A percentile compares a stretch with the other conserved stretches of the same genome.
phyloP scores from a whole-genome alignment of 768 basidiomycete genomes.

The Hericium coralloides region DNA sequence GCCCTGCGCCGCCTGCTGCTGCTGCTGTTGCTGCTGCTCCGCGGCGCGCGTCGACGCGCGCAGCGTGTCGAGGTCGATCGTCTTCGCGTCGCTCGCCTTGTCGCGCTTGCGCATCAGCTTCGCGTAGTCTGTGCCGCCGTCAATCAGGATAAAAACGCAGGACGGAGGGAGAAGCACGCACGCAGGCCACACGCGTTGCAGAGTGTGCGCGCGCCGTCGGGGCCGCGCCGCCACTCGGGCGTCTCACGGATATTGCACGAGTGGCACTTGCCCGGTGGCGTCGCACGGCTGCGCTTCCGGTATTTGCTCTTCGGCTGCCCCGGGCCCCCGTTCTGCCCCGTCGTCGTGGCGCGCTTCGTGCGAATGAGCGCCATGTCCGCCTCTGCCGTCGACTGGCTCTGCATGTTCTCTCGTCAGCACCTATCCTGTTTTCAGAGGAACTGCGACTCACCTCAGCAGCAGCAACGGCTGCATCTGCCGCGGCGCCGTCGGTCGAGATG shows the following conservation, averaged over 20 bases:
- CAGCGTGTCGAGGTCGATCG: conserved; percentile 68
- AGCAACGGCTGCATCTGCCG: conserved; percentile 8
- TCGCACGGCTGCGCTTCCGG: conserved; percentile 76
- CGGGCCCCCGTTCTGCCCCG: conserved; percentile 35
- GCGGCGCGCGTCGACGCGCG: conserved; percentile 39
- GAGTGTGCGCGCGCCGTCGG: conserved; percentile 74
- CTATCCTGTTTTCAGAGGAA: background rate
- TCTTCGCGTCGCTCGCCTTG: conserved; percentile 45
- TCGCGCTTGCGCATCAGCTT: conserved; percentile 76
- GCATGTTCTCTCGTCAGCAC: conserved; percentile 16
- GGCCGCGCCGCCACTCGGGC: conserved; percentile 82
- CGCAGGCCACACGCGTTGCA: conserved; percentile 84
- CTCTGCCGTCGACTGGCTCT: conserved; percentile 58
- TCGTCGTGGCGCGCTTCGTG: conserved; percentile 66
- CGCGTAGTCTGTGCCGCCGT: conserved; percentile 52
- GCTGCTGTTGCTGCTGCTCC: conserved; percentile 3
- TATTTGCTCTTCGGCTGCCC: conserved; percentile 70
- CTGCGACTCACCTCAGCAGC: conserved; percentile 1
- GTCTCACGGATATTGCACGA: conserved; percentile 84
- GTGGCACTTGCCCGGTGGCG: conserved; percentile 80
- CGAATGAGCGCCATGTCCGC: conserved; percentile 83
- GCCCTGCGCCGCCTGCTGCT: background rate
- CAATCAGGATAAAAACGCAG: background rate
- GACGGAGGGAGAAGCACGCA: conserved; percentile 31
- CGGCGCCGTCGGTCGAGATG: conserved; percentile 35